Evolutionary conservation across 2,329 filamentous ascomycete genomes (phyloP), one percentile per base, ranked within the genome.

Genomic region (Aspergillus ustus): DNA sequence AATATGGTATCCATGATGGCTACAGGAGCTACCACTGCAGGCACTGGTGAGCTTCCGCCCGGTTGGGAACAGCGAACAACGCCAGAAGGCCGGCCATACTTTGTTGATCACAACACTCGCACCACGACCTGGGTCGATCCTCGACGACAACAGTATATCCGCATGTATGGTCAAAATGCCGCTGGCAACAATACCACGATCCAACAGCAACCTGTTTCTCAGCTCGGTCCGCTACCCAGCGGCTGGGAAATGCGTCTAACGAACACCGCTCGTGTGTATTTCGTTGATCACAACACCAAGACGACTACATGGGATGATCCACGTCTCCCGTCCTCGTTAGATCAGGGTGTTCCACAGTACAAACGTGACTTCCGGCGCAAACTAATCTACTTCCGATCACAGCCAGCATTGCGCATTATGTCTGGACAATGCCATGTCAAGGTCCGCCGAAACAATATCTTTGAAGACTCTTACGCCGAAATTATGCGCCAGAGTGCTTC

Each of bases 191-290:
- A 89, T 70, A 93, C 92, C 52, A 91, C 89, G 57, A 97, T 98
- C 67, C 94, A 98, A 78, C 94, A 97, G 75, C 95, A 99, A 79
- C 94, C 95, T 0, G 95, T 99, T 2, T 98, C 95, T 2, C 95
- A 99, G 76, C 86, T 99, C 50, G 95, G 95, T 4, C 95, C 95
- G 28, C 80, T 99, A 52, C 95, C 95, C 3, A 98, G 95, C 72
- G 95, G 95, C 2, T 99, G 95, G 95, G 95, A 99, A 83, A 99
- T 99, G 95, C 92, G 95, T 63, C 88, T 99, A 55, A 99, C 95
- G 57, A 98, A 99, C 78, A 99, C 95, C 15, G 95, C 95, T 29
- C 87, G 95, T 62, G 95, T 99, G 17, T 99, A 99, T 80, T 99
- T 99, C 77, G 95, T 99, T 49, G 95, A 99, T 73, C 95, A 99